A percentile compares a stretch with the other conserved stretches of the same genome.
phyloP scores from a whole-genome alignment of 2,329 filamentous ascomycete species.

The Colletotrichum acutatum region DNA sequence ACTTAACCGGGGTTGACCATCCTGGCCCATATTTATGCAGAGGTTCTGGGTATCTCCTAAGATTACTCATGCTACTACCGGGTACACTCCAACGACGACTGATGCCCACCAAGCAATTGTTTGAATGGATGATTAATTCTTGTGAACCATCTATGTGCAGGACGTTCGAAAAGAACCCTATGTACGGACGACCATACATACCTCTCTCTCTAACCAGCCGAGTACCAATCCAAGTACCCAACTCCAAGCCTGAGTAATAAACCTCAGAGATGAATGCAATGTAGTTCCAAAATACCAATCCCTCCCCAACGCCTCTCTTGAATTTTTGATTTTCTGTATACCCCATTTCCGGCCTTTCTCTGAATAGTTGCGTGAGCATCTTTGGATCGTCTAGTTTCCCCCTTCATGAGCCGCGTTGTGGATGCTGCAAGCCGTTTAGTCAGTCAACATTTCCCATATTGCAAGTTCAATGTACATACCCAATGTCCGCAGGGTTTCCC shows the following conservation, averaged over 20 bases:
- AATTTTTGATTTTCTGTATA: slow-evolving; percentile 11
- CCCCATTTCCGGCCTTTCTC: background rate
- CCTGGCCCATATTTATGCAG: slow-evolving; percentile 5
- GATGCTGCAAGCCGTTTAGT: slow-evolving; percentile 3
- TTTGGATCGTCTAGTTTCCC: slow-evolving; percentile 13
- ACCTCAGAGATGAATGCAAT: background rate
- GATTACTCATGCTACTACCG: slow-evolving; percentile 2
- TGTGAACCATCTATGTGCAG: background rate
- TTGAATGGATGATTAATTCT: slow-evolving; percentile 8
- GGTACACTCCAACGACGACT: background rate
- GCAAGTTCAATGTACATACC: background rate
- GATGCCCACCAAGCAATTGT: background rate
- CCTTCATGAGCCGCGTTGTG: slow-evolving; percentile 20
- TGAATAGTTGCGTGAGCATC: slow-evolving; percentile 1
- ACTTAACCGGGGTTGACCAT: background rate
- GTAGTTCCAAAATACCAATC: slow-evolving; percentile 4
- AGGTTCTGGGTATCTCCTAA: background rate
- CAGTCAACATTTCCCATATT: background rate
- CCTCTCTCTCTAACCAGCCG: background rate
- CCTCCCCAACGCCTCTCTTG: slow-evolving; percentile 16
- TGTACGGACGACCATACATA: background rate
- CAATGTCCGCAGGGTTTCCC: slow-evolving; percentile 13
- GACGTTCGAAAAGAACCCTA: background rate
- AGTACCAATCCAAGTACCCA: background rate
- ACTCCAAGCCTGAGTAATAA: background rate